Conservation (phyloP, 2,329 filamentous ascomycete genomes). For the Fusarium coffeatum region DNA sequence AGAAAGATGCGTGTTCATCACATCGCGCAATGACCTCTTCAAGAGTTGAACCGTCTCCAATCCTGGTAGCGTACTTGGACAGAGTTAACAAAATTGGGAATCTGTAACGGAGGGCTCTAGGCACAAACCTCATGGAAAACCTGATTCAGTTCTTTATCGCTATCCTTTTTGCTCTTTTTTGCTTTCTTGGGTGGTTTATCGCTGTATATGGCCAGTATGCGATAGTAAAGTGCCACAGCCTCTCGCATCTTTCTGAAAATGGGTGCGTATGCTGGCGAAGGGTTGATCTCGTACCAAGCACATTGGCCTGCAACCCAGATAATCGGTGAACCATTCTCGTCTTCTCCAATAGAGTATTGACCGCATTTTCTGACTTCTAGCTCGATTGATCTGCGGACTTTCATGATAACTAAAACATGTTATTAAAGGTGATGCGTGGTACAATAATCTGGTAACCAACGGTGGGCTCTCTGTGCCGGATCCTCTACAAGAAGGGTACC, state of each 20-base stretch:
- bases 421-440: slow-evolving; percentile 26
- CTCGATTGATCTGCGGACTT: slow-evolving; percentile 46
- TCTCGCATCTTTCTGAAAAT: slow-evolving; percentile 71
- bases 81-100: slow-evolving; percentile 2
- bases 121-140: slow-evolving; percentile 51
- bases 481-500: slow-evolving; percentile 68
- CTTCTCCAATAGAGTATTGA: slow-evolving; percentile 65
- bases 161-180: slow-evolving; percentile 48
- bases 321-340: slow-evolving; percentile 62
- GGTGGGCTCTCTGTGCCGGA: slow-evolving; percentile 49
- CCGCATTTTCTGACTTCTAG: slow-evolving; percentile 66
- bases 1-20: slow-evolving; percentile 61
- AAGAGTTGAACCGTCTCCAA: slow-evolving; percentile 64
- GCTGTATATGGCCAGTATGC: slow-evolving; percentile 67
- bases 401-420: slow-evolving; percentile 48
- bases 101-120: background rate
- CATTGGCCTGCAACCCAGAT: slow-evolving; percentile 70
- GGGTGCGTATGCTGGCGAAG: slow-evolving; percentile 65
- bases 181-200: slow-evolving; percentile 48
- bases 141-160: slow-evolving; percentile 44
- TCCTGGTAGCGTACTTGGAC: slow-evolving; percentile 60
- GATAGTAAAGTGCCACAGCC: slow-evolving; percentile 73
- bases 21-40: slow-evolving; percentile 62
- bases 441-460: slow-evolving; percentile 49
- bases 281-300: slow-evolving; percentile 76